phyloP scores from a whole-genome alignment of 164 flowering plant species.

The Magnolia kwangsiensis region DNA sequence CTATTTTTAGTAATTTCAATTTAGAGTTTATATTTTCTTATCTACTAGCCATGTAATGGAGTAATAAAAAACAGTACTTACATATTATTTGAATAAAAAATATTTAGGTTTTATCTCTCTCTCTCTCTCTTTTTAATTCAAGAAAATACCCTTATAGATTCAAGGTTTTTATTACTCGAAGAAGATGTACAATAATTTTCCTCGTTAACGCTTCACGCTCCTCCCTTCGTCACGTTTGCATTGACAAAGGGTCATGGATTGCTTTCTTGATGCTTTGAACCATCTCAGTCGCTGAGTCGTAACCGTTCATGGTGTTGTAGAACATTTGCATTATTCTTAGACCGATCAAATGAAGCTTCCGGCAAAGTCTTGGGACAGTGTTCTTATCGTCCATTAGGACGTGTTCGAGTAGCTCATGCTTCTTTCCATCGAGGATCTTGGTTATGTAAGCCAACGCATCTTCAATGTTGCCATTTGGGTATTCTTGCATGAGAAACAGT shows the following conservation, averaged over 20 bases:
- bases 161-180: too few species aligned
- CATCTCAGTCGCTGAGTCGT: conserved; percentile 26
- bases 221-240: not conserved
- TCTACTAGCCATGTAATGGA: too few species aligned
- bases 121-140: too few species aligned
- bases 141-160: too few species aligned
- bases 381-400: conserved; percentile 26
- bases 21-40: too few species aligned
- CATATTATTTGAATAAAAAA: too few species aligned
- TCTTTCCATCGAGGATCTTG: conserved; percentile 22
- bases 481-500: conserved; percentile 25
- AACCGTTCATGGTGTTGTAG: conserved; percentile 31
- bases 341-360: conserved; percentile 25
- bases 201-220: too few species aligned
- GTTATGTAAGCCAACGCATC: conserved; percentile 25
- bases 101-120: too few species aligned
- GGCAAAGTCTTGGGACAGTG: conserved; percentile 14
- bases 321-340: conserved; percentile 42
- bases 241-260: conserved; percentile 13
- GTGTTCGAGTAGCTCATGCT: conserved; percentile 29
- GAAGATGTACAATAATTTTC: too few species aligned
- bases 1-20: too few species aligned
- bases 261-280: conserved; percentile 36
- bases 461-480: conserved; percentile 23
- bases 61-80: too few species aligned